phyloP scores from a whole-genome alignment of 202 grass and related monocot species.

The Digitaria exilis region DNA sequence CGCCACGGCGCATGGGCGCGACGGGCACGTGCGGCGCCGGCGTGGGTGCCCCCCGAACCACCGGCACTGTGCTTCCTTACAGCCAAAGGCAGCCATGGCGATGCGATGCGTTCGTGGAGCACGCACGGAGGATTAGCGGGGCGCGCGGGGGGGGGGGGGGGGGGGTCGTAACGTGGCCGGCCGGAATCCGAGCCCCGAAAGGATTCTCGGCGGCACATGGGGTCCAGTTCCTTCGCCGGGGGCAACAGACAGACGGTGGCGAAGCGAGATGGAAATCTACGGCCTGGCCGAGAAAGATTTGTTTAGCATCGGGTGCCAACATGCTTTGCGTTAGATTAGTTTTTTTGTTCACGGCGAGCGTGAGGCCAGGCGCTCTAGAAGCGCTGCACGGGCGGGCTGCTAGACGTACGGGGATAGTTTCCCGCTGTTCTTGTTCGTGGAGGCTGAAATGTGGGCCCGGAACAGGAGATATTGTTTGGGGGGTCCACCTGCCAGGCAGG shows the following conservation, averaged over 20 bases:
- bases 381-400: not conserved
- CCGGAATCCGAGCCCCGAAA: conserved; percentile 34
- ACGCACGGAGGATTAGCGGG: not conserved
- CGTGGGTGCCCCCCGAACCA: conserved; percentile 39
- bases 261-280: conserved; percentile 35
- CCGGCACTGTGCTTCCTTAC: conserved; percentile 41
- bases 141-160: too few species aligned
- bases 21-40: conserved; percentile 28
- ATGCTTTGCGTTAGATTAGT: conserved; percentile 3
- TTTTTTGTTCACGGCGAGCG: too few species aligned
- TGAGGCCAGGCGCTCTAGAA: conserved; percentile 14
- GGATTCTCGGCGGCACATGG: conserved; percentile 52
- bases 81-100: not conserved
- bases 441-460: not conserved
- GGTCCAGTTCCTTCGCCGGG: not conserved
- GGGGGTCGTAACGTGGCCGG: conserved; percentile 38
- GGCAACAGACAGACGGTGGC: too few species aligned
- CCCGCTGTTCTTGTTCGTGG: not conserved
- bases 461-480: fast-evolving
- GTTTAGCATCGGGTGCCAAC: conserved; percentile 23
- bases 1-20: conserved; percentile 24
- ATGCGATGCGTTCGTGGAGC: not conserved
- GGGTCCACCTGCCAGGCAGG: not conserved
- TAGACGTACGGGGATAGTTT: not conserved
- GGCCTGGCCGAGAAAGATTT: conserved; percentile 22